Evolutionary conservation across 2,329 filamentous ascomycete species (phyloP).

Genomic region (Verticillium tricorpus): DNA sequence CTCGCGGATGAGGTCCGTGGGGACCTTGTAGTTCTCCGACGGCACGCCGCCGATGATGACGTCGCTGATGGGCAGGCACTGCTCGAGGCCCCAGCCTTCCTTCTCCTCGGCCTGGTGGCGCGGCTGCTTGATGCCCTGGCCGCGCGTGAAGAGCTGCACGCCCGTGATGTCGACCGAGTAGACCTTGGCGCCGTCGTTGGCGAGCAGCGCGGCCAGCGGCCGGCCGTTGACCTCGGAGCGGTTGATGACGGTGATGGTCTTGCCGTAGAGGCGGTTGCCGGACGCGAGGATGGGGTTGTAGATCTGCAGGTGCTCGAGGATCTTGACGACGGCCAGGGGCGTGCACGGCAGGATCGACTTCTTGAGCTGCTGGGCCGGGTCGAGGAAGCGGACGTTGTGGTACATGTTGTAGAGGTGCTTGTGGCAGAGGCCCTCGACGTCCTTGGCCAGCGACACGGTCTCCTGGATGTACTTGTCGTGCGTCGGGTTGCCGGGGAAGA

Average conservation of each 20-base stretch:
- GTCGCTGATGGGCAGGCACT: slow-evolving; percentile 83
- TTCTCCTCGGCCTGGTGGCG: slow-evolving; percentile 85
- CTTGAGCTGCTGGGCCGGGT: slow-evolving; percentile 68
- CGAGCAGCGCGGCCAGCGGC: slow-evolving; percentile 84
- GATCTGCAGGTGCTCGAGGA: slow-evolving; percentile 89
- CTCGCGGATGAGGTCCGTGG: slow-evolving; percentile 74
- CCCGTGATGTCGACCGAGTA: slow-evolving; percentile 93
- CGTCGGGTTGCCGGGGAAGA: slow-evolving; percentile 73
- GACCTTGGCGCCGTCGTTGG: slow-evolving; percentile 92
- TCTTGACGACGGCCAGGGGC: slow-evolving; percentile 92
- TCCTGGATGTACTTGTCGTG: slow-evolving; percentile 97
- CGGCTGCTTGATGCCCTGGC: slow-evolving; percentile 77
- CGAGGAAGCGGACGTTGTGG: slow-evolving; percentile 93
- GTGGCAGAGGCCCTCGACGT: slow-evolving; percentile 93
- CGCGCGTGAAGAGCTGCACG: slow-evolving; percentile 87
- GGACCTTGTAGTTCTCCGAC: slow-evolving; percentile 82
- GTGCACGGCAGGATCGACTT: slow-evolving; percentile 96
- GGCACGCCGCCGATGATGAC: slow-evolving; percentile 94
- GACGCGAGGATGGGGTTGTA: slow-evolving; percentile 94
- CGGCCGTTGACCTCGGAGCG: slow-evolving; percentile 92
- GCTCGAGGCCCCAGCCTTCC: slow-evolving; percentile 71
- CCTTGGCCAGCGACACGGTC: slow-evolving; percentile 83
- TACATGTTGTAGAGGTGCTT: slow-evolving; percentile 99
- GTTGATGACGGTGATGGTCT: slow-evolving; percentile 95
- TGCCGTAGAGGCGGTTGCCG: slow-evolving; percentile 88